Base-by-base conservation (phyloP, 1,284 basidiomycete genomes). In the Pseudozyma flocculosa region DNA sequence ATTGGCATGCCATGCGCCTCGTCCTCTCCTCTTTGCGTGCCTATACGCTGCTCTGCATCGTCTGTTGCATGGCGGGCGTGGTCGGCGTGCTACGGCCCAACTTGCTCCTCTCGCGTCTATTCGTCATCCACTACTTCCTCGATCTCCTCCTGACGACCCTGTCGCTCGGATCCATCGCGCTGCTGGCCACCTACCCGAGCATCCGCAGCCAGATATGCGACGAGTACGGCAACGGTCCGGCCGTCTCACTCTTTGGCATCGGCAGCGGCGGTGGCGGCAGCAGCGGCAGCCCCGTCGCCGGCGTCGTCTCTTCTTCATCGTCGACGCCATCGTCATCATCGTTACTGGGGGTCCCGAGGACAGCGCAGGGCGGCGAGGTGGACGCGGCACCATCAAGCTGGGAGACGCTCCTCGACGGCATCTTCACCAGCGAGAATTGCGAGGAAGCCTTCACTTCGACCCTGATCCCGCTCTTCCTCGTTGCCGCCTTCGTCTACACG, bases 91-190 rank as follows among this genome's bases (percentile, higher is more conserved):
- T 69, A 2, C 58, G 60, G 38, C 61, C 63, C 7, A 50, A 54
- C 17, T 45, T 70, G 14, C 26, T 68, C 9, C 54, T 64, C 2
- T 59, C 68, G 18, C 23, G 69, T 13, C 46, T 72, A 18, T 72
- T 72, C 24, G 53, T 72, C 26, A 45, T 70, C 21, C 61, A 70
- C 21, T 72, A 64, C 18, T 72, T 66, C 43, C 54, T 72, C 24
- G 69, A 72, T 36, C 52, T 72, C 19, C 49, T 72, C 15, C 57
- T 72, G 40, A 68, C 53, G 0, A 63, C 69, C 10, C 48, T 70
- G 21, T 72, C 68, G 26, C 55, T 72, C 2, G 29, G 67, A 11
- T 61, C 69, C 1, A 46, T 72, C 2, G 51, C 56, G 11, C 40
- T 72, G 32, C 55, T 70, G 4, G 61, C 51, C 52, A 68, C 69